Percentiles rank a stretch among this genome's conserved stretches.
Evolutionary conservation across 1,284 basidiomycete species (phyloP).

Genomic region (Coniferiporia weirii): DNA sequence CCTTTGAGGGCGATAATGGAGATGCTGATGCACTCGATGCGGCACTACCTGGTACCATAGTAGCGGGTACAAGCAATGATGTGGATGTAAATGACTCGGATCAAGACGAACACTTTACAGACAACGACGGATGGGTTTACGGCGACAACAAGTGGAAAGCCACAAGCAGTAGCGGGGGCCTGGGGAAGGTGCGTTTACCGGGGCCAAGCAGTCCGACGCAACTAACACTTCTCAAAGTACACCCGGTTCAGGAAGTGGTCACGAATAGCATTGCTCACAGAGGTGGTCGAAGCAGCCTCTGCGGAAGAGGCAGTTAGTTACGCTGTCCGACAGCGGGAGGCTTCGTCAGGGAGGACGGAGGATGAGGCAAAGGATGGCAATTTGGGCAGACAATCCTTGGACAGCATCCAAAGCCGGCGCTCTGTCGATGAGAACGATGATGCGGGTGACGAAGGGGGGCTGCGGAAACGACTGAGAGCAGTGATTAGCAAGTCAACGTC

Average conservation of each 20-base stretch:
- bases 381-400: constrained; percentile 1
- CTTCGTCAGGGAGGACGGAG: not conserved
- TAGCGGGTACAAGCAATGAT: constrained; percentile 22
- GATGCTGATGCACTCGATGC: constrained; percentile 10
- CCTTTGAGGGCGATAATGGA: constrained; percentile 22
- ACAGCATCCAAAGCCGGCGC: not conserved
- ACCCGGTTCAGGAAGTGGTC: constrained; percentile 83
- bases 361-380: not conserved
- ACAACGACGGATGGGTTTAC: constrained; percentile 90
- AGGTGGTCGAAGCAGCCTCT: constrained; percentile 53
- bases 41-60: constrained; percentile 17
- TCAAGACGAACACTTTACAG: constrained; percentile 55
- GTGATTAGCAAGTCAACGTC: constrained; percentile 11
- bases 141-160: constrained; percentile 96
- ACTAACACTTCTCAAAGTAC: constrained; percentile 43
- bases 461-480: constrained; percentile 15
- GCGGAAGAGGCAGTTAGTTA: constrained; percentile 13
- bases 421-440: constrained; percentile 7
- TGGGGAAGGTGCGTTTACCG: constrained; percentile 61
- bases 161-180: constrained; percentile 68
- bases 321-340: constrained; percentile 4
- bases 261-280: constrained; percentile 71
- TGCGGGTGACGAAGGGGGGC: not conserved
- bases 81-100: constrained; percentile 24
- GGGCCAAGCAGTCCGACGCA: not conserved